phyloP scores from a whole-genome alignment of 2,329 filamentous ascomycete genomes.

The Colletotrichum abscissum region DNA sequence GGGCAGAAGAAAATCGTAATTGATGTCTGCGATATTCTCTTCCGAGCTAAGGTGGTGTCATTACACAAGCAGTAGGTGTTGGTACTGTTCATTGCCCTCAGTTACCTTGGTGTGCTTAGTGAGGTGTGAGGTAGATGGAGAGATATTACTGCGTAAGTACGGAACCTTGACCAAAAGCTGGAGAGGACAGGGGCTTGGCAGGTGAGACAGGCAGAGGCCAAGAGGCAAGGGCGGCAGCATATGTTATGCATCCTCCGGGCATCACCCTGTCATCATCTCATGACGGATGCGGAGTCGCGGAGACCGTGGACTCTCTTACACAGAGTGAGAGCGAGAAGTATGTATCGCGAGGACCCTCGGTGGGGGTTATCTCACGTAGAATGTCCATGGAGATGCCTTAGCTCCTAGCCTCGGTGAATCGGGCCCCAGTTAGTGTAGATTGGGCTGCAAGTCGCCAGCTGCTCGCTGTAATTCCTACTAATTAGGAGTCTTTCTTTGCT shows the following conservation, averaged over 20 bases:
- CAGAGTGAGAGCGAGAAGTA: not conserved
- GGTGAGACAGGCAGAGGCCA: not conserved
- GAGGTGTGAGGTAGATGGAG: not conserved
- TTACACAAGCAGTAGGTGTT: not conserved
- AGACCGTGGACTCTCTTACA: not conserved
- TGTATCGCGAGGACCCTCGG: not conserved
- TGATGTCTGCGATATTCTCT: not conserved
- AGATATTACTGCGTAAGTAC: not conserved
- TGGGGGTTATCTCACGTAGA: not conserved
- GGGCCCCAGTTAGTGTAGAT: slow-evolving; percentile 29
- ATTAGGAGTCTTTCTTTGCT: slow-evolving; percentile 31
- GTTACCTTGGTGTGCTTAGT: not conserved
- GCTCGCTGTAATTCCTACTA: slow-evolving; percentile 41
- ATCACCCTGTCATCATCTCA: not conserved
- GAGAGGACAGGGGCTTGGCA: not conserved
- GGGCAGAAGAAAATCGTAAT: no score
- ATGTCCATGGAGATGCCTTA: not conserved
- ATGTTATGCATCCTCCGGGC: slow-evolving; percentile 10
- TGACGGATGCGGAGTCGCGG: not conserved
- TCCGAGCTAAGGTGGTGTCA: not conserved
- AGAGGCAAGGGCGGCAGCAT: not conserved
- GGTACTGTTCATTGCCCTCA: not conserved
- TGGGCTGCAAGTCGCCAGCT: slow-evolving; percentile 45
- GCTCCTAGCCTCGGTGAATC: not conserved
- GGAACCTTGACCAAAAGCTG: not conserved